These are phyloP conservation scores for Salix caprea DNA, from an alignment of 345 rosid species.

Conservation along the genomic window DNA sequence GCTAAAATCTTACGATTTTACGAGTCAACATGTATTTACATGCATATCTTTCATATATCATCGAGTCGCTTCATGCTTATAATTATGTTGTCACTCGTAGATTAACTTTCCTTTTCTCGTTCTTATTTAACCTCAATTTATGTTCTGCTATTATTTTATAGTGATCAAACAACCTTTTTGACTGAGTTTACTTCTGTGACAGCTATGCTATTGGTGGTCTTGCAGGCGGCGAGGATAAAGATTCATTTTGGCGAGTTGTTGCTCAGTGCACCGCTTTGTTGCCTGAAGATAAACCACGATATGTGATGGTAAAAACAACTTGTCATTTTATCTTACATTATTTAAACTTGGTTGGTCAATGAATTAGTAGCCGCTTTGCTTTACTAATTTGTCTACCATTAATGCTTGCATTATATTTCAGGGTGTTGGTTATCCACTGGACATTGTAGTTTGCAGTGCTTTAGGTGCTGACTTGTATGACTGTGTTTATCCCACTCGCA, in stretches of 20 bases:
- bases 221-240: conserved; percentile 85
- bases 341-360: not conserved
- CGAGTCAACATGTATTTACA: too few species aligned
- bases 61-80: not conserved
- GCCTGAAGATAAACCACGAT: conserved; percentile 81
- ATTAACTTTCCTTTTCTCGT: not conserved
- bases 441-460: conserved; percentile 81
- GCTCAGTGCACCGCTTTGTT: conserved; percentile 75
- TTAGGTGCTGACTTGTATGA: conserved; percentile 85
- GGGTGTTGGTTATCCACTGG: conserved; percentile 85
- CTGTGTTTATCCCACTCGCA: conserved; percentile 79
- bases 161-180: conserved; percentile 19
- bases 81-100: not conserved
- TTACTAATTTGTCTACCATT: not conserved
- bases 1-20: too few species aligned
- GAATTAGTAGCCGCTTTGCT: not conserved
- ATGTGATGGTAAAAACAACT: conserved; percentile 57
- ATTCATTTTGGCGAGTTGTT: conserved; percentile 85
- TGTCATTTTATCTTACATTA: not conserved
- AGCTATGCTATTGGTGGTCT: conserved; percentile 94
- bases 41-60: too few species aligned
- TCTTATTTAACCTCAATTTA: not conserved
- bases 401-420: conserved; percentile 21
- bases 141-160: not conserved
- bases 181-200: conserved; percentile 35